A percentile compares a stretch with the other conserved stretches of the same genome.
Conservation (phyloP, 306 rosid genomes). For the Quercus variabilis region DNA sequence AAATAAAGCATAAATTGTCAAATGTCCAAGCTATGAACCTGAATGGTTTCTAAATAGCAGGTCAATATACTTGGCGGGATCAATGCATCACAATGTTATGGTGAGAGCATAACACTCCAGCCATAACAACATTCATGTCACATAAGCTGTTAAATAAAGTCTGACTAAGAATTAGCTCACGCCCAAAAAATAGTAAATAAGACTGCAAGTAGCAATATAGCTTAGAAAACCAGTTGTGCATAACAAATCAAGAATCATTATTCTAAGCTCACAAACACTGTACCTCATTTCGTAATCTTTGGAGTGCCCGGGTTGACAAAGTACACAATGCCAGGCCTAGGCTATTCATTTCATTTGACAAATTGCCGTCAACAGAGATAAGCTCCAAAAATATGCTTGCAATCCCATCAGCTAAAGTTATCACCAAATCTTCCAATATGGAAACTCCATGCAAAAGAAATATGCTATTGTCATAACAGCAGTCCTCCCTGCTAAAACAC, state of each 20-base stretch:
- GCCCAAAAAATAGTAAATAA: neutral
- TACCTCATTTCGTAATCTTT: constrained; percentile 92
- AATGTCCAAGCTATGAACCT: neutral
- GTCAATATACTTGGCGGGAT: neutral
- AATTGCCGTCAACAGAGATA: constrained; percentile 82
- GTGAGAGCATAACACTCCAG: neutral
- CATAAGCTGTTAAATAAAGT: neutral
- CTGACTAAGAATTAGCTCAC: neutral
- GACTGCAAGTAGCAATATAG: neutral
- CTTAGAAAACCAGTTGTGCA: neutral
- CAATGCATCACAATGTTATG: neutral
- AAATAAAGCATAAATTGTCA: neutral
- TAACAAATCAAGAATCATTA: neutral
- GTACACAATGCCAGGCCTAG: constrained; percentile 62
- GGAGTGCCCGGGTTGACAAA: constrained; percentile 85
- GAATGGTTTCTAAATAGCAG: neutral
- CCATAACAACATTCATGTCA: neutral
- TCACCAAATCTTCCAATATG: constrained; percentile 85
- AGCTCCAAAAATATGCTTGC: constrained; percentile 83
- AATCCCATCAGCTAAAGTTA: constrained; percentile 78
- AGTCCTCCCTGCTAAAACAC: constrained; percentile 51
- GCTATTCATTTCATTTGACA: constrained; percentile 59
- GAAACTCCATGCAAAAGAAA: constrained; percentile 70
- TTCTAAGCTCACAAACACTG: neutral
- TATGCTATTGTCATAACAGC: constrained; percentile 53